Base-by-base conservation (phyloP, 768 basidiomycete species). In the Pleurotus tuber-regium region DNA sequence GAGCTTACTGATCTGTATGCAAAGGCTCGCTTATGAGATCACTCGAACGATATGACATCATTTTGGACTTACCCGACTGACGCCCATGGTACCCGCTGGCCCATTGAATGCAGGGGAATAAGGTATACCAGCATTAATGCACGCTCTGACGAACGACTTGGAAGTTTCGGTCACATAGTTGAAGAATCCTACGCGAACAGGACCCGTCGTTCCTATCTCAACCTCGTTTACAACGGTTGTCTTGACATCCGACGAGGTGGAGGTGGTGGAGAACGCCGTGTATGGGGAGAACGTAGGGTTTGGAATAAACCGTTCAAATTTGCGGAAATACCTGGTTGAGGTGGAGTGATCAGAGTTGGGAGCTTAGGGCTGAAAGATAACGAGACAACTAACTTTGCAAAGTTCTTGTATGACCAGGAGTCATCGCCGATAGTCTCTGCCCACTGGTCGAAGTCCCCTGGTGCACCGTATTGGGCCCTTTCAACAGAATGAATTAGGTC, bases 401-500 rank as follows among this genome's bases (percentile, higher is more conserved):
- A 72, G 29, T 78, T 73, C 31, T 74, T 64, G 73, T 77, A 83
- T n/a, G 75, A 65, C 87, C 87, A 89, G 2, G 73, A 69, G 6
- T 76, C 66, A 31, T 85, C 79, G 6, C 76, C 80, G 11, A 70
- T 69, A 24, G 80, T 75, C 2, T 63, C 60, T 0, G 78, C 81
- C 77, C 83, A 87, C 62, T 87, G 78, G 56, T 87, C 80, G 50
- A 80, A 87, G 59, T 89, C 87, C 1, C 78, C 77, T 3, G 87
- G 85, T 21, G 83, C 72, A 18, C 84, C 84, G 23, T 78, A 79
- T 11, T 88, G 87, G 35, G 78, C 79, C 79, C 79, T 76, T 40
- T 14, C n/a, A n/a, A n/a, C n/a, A n/a, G n/a, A n/a, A n/a, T n/a
- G n/a, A n/a, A n/a, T n/a, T n/a, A n/a, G n/a, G n/a, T n/a, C n/a